Conservation (phyloP, 2,329 filamentous ascomycete genomes). For the Colletotrichum australisinense region DNA sequence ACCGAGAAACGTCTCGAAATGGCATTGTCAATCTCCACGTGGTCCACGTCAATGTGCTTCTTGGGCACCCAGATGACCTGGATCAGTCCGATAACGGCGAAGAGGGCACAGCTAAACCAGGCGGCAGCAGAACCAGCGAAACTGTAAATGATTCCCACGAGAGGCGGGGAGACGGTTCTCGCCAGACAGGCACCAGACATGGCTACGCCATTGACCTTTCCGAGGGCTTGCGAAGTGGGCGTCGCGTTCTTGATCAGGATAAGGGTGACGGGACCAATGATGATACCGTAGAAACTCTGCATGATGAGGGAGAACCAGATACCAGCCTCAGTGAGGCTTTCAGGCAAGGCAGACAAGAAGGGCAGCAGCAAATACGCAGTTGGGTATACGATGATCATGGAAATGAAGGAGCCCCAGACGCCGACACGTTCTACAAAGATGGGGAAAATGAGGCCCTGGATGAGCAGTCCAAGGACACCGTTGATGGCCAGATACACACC, state of each 20-base stretch:
- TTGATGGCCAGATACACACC: constrained; percentile 77
- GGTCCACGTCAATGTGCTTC: constrained; percentile 38
- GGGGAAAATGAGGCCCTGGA: constrained; percentile 79
- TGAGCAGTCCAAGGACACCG: constrained; percentile 76
- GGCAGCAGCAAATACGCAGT: constrained; percentile 76
- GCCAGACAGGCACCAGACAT: constrained; percentile 79
- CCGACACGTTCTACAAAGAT: constrained; percentile 71
- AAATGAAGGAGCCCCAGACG: constrained; percentile 74
- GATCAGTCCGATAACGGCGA: constrained; percentile 26
- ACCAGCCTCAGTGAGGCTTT: constrained; percentile 63
- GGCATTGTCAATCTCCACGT: constrained; percentile 35
- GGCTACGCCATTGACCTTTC: constrained; percentile 78
- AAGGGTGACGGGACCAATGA: constrained; percentile 75
- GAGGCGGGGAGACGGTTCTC: constrained; percentile 75
- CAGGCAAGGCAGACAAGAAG: constrained; percentile 71
- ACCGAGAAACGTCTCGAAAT: constrained; percentile 19
- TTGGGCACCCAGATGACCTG: constrained; percentile 35
- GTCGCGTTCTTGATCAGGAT: constrained; percentile 80
- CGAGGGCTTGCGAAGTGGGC: constrained; percentile 70
- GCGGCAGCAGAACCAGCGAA: constrained; percentile 61
- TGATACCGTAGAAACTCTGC: constrained; percentile 75
- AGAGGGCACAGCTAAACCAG: constrained; percentile 50
- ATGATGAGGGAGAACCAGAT: constrained; percentile 75
- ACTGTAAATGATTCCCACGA: constrained; percentile 76
- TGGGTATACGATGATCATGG: constrained; percentile 75